These are phyloP conservation scores for Sphaerulina populicola DNA, from an alignment of 2,329 filamentous ascomycete genomes.

Conservation along the genomic window DNA sequence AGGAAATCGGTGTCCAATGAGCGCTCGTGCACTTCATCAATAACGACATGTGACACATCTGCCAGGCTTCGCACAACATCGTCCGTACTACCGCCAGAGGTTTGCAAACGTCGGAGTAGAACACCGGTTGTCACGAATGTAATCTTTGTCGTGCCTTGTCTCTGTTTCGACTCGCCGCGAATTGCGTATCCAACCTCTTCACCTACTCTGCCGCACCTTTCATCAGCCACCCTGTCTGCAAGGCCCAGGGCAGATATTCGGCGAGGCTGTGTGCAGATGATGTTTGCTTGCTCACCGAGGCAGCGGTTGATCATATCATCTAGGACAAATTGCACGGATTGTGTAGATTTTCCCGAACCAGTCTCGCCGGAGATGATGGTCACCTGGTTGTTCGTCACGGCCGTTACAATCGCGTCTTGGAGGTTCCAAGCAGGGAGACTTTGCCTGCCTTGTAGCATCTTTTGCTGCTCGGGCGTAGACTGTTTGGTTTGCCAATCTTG, in stretches of 20 bases:
- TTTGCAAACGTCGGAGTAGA: conserved; percentile 80
- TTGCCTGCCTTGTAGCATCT: conserved; percentile 65
- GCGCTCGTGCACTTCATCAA: conserved; percentile 94
- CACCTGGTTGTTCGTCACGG: conserved; percentile 70
- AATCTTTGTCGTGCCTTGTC: conserved; percentile 66
- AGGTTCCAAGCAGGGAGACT: conserved; percentile 81
- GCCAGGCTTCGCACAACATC: conserved; percentile 74
- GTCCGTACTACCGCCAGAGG: conserved; percentile 68
- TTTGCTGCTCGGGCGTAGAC: conserved; percentile 54
- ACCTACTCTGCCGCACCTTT: conserved; percentile 72
- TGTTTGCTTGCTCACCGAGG: conserved; percentile 71
- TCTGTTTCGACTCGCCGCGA: conserved; percentile 75
- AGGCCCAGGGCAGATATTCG: conserved; percentile 90
- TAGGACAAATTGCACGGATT: conserved; percentile 90
- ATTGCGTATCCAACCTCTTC: conserved; percentile 89
- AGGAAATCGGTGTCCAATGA: conserved; percentile 93
- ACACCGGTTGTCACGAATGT: conserved; percentile 96
- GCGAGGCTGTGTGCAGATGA: conserved; percentile 90
- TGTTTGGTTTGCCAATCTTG: conserved; percentile 63
- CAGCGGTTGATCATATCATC: conserved; percentile 76
- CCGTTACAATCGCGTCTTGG: conserved; percentile 64
- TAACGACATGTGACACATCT: conserved; percentile 87
- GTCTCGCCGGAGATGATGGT: conserved; percentile 97
- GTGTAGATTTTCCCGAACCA: conserved; percentile 92
- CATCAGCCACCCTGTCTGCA: conserved; percentile 88